Evolutionary conservation across 768 basidiomycete genomes (phyloP).

Genomic region (Mycena rebaudengoi): DNA sequence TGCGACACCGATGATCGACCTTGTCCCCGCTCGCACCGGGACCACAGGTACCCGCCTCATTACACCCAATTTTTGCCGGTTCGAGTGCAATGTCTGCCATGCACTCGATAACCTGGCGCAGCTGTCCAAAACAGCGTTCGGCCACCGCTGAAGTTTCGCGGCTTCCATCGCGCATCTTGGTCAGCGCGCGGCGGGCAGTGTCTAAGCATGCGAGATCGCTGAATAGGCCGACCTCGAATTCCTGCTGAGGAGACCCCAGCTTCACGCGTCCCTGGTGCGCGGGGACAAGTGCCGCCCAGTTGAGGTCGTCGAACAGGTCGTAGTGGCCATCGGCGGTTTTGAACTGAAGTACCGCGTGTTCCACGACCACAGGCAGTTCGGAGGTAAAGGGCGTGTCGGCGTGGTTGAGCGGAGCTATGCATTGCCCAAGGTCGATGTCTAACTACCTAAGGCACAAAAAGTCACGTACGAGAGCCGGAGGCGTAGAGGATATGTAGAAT

Average conservation of each 20-base stretch:
- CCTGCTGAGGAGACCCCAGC: slow-evolving; percentile 73
- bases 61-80: slow-evolving; percentile 4
- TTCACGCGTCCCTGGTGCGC: slow-evolving; percentile 95
- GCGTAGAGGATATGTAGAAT: not conserved
- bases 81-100: slow-evolving; percentile 14
- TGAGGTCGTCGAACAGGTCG: slow-evolving; percentile 88
- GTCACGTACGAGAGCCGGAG: not conserved
- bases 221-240: slow-evolving; percentile 73
- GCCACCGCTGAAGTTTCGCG: not conserved
- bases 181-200: slow-evolving; percentile 80
- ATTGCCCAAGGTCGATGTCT: no score
- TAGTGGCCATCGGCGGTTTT: slow-evolving; percentile 98
- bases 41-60: not conserved
- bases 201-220: slow-evolving; percentile 95
- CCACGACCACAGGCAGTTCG: slow-evolving; percentile 6
- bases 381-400: not conserved
- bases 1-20: slow-evolving; percentile 11
- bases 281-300: slow-evolving; percentile 97
- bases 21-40: slow-evolving; percentile 3
- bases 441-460: not conserved
- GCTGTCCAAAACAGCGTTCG: slow-evolving; percentile 12
- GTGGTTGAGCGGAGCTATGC: no score
- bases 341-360: slow-evolving; percentile 3
- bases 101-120: slow-evolving; percentile 10
- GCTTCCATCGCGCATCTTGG: slow-evolving; percentile 90